phyloP scores from a whole-genome alignment of 2,329 filamentous ascomycete genomes.

The Tolypocladium endophyticum region DNA sequence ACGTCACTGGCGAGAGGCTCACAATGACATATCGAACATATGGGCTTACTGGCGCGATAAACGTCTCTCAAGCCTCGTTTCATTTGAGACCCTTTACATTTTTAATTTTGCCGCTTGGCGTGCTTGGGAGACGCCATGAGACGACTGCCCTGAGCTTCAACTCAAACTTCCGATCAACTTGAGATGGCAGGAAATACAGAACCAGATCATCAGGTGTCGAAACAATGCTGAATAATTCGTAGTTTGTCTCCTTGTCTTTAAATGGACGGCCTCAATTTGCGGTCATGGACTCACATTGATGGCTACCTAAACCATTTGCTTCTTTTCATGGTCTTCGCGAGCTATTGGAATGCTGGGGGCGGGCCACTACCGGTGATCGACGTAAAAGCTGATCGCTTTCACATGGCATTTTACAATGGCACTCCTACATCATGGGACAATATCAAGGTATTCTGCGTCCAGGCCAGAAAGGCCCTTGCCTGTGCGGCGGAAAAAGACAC shows the following conservation, averaged over 20 bases:
- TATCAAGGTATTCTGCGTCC: no score
- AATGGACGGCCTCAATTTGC: background rate
- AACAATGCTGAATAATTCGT: background rate
- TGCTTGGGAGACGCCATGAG: background rate
- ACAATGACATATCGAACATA: no score
- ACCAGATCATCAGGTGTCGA: background rate
- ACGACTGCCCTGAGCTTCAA: background rate
- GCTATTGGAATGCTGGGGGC: background rate
- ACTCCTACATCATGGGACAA: no score
- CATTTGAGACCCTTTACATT: background rate
- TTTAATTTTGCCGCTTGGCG: no score
- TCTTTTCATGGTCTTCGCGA: background rate
- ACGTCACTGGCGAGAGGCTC: background rate
- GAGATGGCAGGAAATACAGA: background rate
- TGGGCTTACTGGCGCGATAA: no score
- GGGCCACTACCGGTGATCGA: no score
- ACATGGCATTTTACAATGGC: no score
- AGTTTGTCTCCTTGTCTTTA: background rate
- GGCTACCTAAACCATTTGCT: background rate
- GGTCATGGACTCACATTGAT: background rate
- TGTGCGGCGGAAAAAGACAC: background rate
- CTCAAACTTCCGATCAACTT: no score
- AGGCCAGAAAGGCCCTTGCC: no score
- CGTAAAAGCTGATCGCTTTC: no score
- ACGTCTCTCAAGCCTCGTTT: no score